Conservation (phyloP, 179 eudicot genomes). For the Drosera spatulata region DNA sequence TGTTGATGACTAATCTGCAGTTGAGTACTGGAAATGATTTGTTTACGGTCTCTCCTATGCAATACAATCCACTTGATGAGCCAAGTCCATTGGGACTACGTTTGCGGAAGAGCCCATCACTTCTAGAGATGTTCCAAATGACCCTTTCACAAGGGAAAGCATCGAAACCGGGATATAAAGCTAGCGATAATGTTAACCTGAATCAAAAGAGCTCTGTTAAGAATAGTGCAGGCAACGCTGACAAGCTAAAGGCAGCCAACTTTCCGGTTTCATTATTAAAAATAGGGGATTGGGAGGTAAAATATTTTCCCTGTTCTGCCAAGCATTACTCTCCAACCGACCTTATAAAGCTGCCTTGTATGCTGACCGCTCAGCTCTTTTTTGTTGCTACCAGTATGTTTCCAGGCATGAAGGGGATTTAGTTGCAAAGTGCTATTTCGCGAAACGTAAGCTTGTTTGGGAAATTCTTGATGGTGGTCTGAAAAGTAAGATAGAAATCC, state of each 20-base stretch:
- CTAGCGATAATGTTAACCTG: constrained; percentile 13
- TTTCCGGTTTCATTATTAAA: constrained; percentile 56
- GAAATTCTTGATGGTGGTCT: constrained; percentile 44
- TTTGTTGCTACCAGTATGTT: constrained; percentile 25
- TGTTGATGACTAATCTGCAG: constrained; percentile 11
- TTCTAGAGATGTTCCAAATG: constrained; percentile 75
- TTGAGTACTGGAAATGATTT: constrained; percentile 13
- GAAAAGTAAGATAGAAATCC: constrained; percentile 42
- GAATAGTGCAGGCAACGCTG: constrained; percentile 20
- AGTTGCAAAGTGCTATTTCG: constrained; percentile 45
- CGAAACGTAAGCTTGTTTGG: constrained; percentile 49
- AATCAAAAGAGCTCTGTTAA: constrained; percentile 26
- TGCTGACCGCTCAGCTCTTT: not conserved
- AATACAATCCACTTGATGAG: constrained; percentile 79
- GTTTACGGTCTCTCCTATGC: constrained; percentile 29
- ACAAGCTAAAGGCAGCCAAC: constrained; percentile 85
- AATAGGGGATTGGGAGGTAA: constrained; percentile 44
- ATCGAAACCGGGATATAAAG: constrained; percentile 14
- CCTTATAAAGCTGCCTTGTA: not conserved
- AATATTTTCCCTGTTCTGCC: constrained; percentile 2
- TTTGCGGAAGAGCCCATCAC: constrained; percentile 75
- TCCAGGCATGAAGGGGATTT: constrained; percentile 42
- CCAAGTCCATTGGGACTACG: constrained; percentile 94
- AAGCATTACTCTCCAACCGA: not conserved
- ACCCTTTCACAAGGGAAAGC: constrained; percentile 55